Base-by-base conservation (phyloP, 768 basidiomycete species). In the Xerocomellus chrysenteron region DNA sequence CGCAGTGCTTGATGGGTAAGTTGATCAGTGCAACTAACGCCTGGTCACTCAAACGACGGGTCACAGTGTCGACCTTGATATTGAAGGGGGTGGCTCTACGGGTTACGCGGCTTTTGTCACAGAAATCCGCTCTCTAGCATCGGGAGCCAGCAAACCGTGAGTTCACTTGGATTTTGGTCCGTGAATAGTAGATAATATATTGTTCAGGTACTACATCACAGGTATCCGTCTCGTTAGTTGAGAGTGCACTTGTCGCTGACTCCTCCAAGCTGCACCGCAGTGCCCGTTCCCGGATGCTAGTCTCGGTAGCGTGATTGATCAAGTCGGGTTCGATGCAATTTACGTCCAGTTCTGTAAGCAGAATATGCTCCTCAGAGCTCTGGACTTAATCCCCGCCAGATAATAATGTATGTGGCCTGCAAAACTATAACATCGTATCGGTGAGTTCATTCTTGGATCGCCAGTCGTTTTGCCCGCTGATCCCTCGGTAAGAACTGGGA, bases 261-360 rank as follows among this genome's bases (percentile, higher is more conserved):
- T 39, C 40, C 40, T 35, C 13, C 13, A 56, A 66, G 68, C 47
- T 13, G 67, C 68, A 55, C 70, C 68, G 12, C 69, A 80, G 68
- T 90, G 88, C 62, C 83, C 85, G 5, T 90, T 80, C 73, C 87
- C 88, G 4, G 88, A 90, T 65, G 79, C 78, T 8, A 77, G 80
- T 45, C 71, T 90, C 8, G 80, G 84, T 11, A 74, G 75, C 10
- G 83, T 86, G 21, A 73, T 90, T 52, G 82, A 87, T 63, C 63
- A 76, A 1, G 87, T 82, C 12, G 77, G 68, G 5, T 90, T 90
- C 59, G 88, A 90, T 71, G 86, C 86, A 2, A 73, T 90, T 56
- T 89, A 87, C 64, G 86, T 89, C 36, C 88, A 88, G 66, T 86
- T 89, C 67, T 83, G 81, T 58, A 35, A 54, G 56, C 39, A 32